Percentiles rank a stretch among this genome's conserved stretches.
Conservation (phyloP, 495 filamentous ascomycete species). For the Xylaria curta region DNA sequence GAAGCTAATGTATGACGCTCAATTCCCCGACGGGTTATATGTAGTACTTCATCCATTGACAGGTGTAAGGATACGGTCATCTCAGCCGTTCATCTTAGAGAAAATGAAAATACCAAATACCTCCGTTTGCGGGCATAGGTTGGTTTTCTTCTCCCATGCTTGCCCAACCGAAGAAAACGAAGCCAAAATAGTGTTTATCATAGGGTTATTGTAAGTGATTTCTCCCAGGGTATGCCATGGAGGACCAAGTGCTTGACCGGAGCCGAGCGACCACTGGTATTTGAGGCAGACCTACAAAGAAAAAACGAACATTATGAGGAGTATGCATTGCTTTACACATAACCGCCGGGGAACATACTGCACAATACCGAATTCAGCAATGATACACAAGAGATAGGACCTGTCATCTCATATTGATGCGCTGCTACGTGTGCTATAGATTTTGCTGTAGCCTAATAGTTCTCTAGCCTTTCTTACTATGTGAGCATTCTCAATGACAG, state of each 20-base stretch:
- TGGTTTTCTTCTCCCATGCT: neutral
- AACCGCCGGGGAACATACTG: neutral
- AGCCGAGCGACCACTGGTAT: no score
- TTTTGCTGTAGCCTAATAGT: conserved; percentile 17
- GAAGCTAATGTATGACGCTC: neutral
- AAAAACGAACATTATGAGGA: no score
- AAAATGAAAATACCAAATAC: neutral
- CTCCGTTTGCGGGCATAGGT: neutral
- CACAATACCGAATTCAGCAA: neutral
- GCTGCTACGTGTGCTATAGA: neutral
- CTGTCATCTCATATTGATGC: neutral
- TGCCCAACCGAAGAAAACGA: no score
- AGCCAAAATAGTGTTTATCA: no score
- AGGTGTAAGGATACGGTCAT: neutral
- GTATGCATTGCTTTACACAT: no score
- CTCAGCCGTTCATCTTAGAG: neutral
- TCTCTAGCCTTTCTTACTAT: conserved; percentile 28
- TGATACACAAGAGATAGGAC: neutral
- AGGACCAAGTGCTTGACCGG: no score
- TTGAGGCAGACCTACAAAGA: no score
- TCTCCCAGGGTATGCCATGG: no score
- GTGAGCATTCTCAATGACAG: conserved; percentile 25
- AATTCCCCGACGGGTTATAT: neutral
- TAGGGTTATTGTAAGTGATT: no score
- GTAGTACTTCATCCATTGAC: neutral